Percentiles rank a stretch among this genome's conserved stretches.
Conservation (phyloP, 2,329 filamentous ascomycete species). For the Pestalotiopsis sp. region DNA sequence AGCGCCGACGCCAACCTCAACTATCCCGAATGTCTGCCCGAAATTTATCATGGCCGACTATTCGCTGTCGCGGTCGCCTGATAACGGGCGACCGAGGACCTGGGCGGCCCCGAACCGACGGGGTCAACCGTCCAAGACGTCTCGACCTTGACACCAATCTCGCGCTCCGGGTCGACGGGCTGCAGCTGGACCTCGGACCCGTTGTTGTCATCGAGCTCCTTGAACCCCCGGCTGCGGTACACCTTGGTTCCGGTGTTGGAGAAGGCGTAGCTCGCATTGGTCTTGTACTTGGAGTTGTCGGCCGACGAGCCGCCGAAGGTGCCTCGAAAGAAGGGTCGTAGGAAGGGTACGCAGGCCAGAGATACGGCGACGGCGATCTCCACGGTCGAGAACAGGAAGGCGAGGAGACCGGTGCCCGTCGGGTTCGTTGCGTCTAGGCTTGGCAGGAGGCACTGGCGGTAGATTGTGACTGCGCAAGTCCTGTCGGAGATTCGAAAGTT, state of each 20-base stretch:
- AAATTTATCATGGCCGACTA: not conserved
- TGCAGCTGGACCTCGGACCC: constrained; percentile 10
- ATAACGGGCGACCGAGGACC: not conserved
- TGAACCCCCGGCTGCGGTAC: constrained; percentile 2
- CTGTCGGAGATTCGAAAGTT: not conserved
- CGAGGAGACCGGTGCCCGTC: constrained; percentile 8
- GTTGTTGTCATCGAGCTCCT: constrained; percentile 1
- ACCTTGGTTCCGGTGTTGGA: constrained; percentile 1
- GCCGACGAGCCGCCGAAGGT: not conserved
- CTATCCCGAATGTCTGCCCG: not conserved
- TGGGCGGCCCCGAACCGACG: not conserved
- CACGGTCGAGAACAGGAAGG: constrained; percentile 10
- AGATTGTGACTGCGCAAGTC: constrained; percentile 14
- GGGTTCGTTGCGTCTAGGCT: not conserved
- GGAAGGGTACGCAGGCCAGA: constrained; percentile 14
- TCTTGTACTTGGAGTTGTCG: not conserved
- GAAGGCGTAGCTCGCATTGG: not conserved
- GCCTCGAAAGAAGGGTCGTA: constrained; percentile 11
- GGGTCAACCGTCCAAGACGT: not conserved
- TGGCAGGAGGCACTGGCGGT: constrained; percentile 10
- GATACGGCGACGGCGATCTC: constrained; percentile 14
- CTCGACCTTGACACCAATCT: not conserved
- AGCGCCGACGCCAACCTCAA: too few relatives aligned
- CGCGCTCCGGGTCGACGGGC: not conserved
- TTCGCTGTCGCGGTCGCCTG: not conserved